Evolutionary conservation across 441 rosid species (phyloP), one percentile per base, ranked within the genome.

Genomic region (Metrosideros polymorpha): DNA sequence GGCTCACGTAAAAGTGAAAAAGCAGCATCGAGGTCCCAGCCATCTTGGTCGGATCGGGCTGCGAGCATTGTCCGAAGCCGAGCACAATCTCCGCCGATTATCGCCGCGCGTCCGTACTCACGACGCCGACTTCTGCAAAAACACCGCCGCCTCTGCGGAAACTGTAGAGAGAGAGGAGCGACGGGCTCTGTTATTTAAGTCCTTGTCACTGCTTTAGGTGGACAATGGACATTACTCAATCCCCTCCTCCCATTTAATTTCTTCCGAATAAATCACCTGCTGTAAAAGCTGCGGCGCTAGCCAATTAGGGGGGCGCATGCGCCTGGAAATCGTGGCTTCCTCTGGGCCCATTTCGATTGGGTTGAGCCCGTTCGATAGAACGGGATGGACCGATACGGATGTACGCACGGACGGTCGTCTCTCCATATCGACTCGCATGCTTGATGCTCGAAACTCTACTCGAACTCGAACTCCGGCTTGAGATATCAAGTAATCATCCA

Each of bases 401-500:
- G n/a, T n/a, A n/a, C n/a, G n/a, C n/a, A n/a, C n/a, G n/a, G n/a
- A n/a, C n/a, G n/a, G n/a, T n/a, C n/a, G n/a, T n/a, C n/a, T n/a
- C n/a, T 22, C 27, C 5, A 24, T 22, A 27, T 54, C 3, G 12
- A 24, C n/a, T 5, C 27, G 27, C 57, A 1, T 9, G n/a, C 12
- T 22, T 6, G 54, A 63, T 18, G 3, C 1, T 30, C 0, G 49
- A 45, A 12, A n/a, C n/a, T n/a, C 12, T 4, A 8, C 50, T 47
- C 9, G 14, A 47, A 3, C 1, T 29, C 0, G 12, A 17, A 42
- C 66, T 0, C 4, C 6, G 9, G 0, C 13, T 63, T 22, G 43
- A 63, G 4, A 63, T 32, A 25, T 63, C 2, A 0, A 10, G 77
- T 19, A 6, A 66, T 66, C 0, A 22, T 35, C 25, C 1, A 1